Base-by-base conservation (phyloP, 805 yeast species). In the Suhomyces kilbournensis region DNA sequence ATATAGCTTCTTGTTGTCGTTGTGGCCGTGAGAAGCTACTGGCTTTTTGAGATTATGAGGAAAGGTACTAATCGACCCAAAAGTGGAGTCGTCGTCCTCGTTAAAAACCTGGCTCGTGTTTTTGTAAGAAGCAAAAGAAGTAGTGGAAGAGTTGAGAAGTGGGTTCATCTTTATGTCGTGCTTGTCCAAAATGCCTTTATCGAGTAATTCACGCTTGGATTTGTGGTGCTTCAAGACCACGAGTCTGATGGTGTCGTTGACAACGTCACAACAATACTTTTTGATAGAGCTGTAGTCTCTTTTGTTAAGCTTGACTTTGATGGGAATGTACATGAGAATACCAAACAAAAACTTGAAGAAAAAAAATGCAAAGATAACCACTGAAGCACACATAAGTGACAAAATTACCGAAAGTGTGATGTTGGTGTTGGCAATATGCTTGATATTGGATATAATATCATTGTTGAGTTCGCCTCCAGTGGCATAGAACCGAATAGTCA, bases 301-400 rank as follows among this genome's bases (percentile, higher is more conserved):
- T 28, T 60, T 55, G 38, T 76, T 66, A 10, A 78, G 62, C 54
- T 72, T 77, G 49, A 77, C 72, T 57, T 75, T 77, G 2, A 86
- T 77, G 3, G 84, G 86, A 12, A 81, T 58, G 46, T 77, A 76
- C 53, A 77, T 72, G 2, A 82, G 35, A 56, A 85, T 55, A 0
- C 90, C 92, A 50, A 82, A 60, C 22, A 74, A 58, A 52, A 87
- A 79, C 63, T 77, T 75, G 49, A 80, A 61, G 54, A 86, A 78
- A 73, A 88, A 87, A 50, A 87, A 68, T 10, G 83, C 71, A 92
- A 94, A 90, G 58, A 90, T 79, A 14, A 80, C 65, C 60, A 90
- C 82, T 1, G 96, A 87, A 52, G 87, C 76, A 39, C 86, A 74
- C 93, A 90, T 89, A 57, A 87, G 78, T 25, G 90, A 81, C 23